Evolutionary conservation across 2,329 filamentous ascomycete species (phyloP), one percentile per base, ranked within the genome.

Genomic region (Beauveria sp.): DNA sequence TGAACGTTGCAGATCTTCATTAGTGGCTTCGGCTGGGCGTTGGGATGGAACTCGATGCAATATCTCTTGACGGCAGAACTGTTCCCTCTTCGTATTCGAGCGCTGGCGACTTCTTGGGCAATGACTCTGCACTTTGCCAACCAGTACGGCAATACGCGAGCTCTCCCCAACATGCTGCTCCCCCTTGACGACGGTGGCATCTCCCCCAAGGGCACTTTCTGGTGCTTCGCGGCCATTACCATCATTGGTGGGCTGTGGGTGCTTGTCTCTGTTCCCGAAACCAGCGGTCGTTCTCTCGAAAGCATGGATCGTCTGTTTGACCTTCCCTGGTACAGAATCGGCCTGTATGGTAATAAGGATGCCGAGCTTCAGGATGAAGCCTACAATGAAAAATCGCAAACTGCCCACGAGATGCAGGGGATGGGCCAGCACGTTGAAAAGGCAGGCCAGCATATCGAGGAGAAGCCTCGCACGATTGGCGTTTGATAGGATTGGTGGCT

Each of bases 91-190:
- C 82, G 88, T 3, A 85, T 93, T 55, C 84, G 89, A 60, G 88
- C 88, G 4, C 74, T 91, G 10, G 84, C 86, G 22, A 88, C 87
- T 0, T 88, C 85, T 0, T 79, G 89, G 69, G 85, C 87, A 52
- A 92, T 92, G 89, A 89, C 85, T 0, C 81, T 91, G 63, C 89
- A 93, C 73, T 92, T 92, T 69, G 86, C 82, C 63, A 90, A 90
- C 72, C 88, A 91, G 73, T 92, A 90, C 70, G 89, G 88, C 28
- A 91, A 90, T 75, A 81, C 85, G 1, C 86, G 89, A 42, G 88
- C 89, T 0, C 86, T 91, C 0, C 89, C 89, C 1, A 83, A 85
- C 65, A 90, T 92, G 88, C 82, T 93, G 50, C 78, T 92, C 1
- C 65, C 75, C 9, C 60, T 64, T 0, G 20, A 63, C 0, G 40